phyloP scores from a whole-genome alignment of 768 basidiomycete species.

The Leucocoprinus birnbaumii region DNA sequence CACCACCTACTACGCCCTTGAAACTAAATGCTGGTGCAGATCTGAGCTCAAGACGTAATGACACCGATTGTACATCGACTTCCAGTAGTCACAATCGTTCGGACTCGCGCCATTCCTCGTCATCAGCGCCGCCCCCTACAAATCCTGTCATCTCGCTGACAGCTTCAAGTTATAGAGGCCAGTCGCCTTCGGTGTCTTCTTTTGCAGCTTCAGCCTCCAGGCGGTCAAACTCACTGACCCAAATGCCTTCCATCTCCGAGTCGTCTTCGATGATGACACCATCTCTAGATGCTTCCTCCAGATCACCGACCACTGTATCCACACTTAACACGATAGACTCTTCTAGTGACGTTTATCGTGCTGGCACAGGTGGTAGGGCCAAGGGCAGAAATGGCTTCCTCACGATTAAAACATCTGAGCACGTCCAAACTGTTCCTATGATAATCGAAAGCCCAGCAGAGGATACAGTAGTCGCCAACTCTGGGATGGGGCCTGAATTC shows the following conservation, averaged over 20 bases:
- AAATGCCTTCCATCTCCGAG: constrained; percentile 13
- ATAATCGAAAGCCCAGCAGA: constrained; percentile 38
- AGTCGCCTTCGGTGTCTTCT: constrained; percentile 8
- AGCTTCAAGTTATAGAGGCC: constrained; percentile 6
- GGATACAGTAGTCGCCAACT: constrained; percentile 18
- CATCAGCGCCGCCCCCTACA: constrained; percentile 8
- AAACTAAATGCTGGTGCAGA: neutral
- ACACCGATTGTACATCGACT: neutral
- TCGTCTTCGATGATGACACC: constrained; percentile 25
- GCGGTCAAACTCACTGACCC: constrained; percentile 15
- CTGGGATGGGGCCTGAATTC: constrained; percentile 9
- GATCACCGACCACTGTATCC: constrained; percentile 21
- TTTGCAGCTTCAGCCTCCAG: constrained; percentile 12
- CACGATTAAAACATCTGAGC: constrained; percentile 19
- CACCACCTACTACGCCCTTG: constrained; percentile 12
- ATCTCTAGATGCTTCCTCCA: constrained; percentile 26
- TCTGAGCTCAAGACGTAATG: neutral
- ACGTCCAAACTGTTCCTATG: constrained; percentile 21
- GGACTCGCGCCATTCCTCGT: constrained; percentile 7
- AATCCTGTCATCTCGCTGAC: constrained; percentile 18
- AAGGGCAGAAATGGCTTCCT: constrained; percentile 18
- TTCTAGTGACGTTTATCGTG: neutral
- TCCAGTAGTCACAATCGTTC: constrained; percentile 2
- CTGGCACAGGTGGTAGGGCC: neutral
- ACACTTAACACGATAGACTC: constrained; percentile 18